Evolutionary conservation across 805 yeast genomes (phyloP).

Genomic region (Candida hispaniensis): DNA sequence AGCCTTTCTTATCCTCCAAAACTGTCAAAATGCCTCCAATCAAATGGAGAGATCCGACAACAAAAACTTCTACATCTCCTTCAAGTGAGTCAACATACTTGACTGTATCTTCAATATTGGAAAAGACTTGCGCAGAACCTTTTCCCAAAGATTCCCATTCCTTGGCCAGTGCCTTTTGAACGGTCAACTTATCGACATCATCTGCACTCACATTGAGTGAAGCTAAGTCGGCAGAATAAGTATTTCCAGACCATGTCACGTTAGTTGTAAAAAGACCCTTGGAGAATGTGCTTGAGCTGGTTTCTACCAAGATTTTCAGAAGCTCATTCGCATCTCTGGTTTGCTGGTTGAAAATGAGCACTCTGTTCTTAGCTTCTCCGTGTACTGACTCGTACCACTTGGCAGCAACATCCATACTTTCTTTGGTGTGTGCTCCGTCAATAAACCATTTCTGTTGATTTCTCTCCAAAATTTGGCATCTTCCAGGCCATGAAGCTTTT

Average conservation of each 20-base stretch:
- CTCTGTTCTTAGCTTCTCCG: conserved; percentile 27
- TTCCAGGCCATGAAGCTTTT: conserved; percentile 81
- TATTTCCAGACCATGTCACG: conserved; percentile 79
- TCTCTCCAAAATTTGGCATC: conserved; percentile 63
- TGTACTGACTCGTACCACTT: conserved; percentile 49
- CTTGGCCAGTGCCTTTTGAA: no score
- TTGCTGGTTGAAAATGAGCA: conserved; percentile 87
- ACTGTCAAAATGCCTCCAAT: conserved; percentile 92
- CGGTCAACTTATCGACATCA: conserved; percentile 69
- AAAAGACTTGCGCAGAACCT: no score
- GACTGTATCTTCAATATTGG: no score
- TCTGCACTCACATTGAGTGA: conserved; percentile 76
- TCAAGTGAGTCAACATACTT: no score
- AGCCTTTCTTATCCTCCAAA: no score
- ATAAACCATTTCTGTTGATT: conserved; percentile 60
- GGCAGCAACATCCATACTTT: conserved; percentile 73
- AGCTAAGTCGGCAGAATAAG: conserved; percentile 61
- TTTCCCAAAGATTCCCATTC: no score
- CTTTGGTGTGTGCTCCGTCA: conserved; percentile 95
- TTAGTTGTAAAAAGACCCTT: conserved; percentile 81
- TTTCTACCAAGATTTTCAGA: conserved; percentile 51
- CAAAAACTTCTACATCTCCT: conserved; percentile 68
- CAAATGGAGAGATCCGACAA: conserved; percentile 85
- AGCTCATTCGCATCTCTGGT: conserved; percentile 71
- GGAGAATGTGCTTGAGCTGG: no score